A percentile compares a stretch with the other conserved stretches of the same genome.
Conservation (phyloP, 768 basidiomycete genomes). For the Cyathus striatus region DNA sequence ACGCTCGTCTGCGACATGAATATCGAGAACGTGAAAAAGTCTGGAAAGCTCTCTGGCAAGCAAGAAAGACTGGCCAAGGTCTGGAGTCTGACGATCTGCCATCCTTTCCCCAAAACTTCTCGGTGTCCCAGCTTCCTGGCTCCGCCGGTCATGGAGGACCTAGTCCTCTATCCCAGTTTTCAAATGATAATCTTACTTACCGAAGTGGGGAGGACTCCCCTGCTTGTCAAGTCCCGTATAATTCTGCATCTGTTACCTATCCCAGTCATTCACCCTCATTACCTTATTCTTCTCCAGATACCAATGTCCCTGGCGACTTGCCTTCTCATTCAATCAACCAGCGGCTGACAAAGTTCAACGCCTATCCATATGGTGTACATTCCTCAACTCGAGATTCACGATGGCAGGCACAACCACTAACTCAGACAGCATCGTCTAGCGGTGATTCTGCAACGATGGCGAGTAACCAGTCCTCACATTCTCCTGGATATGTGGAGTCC, state of each 20-base stretch:
- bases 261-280: slow-evolving; percentile 44
- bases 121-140: too few relatives aligned
- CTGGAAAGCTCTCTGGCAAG: slow-evolving; percentile 66
- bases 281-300: slow-evolving; percentile 20
- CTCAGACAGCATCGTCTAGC: slow-evolving; percentile 29
- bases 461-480: slow-evolving; percentile 43
- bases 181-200: slow-evolving; percentile 38
- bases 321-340: slow-evolving; percentile 16
- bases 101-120: slow-evolving; percentile 40
- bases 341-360: slow-evolving; percentile 47
- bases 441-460: slow-evolving; percentile 34
- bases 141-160: slow-evolving; percentile 27
- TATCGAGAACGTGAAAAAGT: slow-evolving; percentile 69
- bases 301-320: slow-evolving; percentile 22
- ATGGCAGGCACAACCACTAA: slow-evolving; percentile 28
- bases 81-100: slow-evolving; percentile 49
- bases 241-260: slow-evolving; percentile 32
- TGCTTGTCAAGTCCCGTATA: slow-evolving; percentile 39
- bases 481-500: slow-evolving; percentile 52
- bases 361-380: slow-evolving; percentile 39
- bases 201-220: slow-evolving; percentile 42
- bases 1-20: slow-evolving; percentile 57
- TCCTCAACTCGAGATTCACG: slow-evolving; percentile 29
- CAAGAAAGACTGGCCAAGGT: slow-evolving; percentile 51
- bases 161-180: slow-evolving; percentile 28